phyloP scores from a whole-genome alignment of 2,329 filamentous ascomycete species.

The Fusarium decemcellulare region DNA sequence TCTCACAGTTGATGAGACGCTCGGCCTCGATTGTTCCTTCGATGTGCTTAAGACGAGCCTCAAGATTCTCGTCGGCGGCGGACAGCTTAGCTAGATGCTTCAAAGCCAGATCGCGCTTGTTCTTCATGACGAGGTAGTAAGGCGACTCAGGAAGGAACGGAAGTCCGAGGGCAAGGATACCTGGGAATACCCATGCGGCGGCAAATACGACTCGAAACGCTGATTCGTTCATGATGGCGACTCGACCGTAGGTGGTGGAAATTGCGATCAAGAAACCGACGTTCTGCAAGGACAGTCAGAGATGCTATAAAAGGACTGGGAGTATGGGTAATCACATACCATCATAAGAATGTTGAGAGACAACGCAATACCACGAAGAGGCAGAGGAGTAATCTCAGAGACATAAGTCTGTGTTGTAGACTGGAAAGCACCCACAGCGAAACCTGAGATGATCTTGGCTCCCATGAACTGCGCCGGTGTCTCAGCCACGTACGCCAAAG shows the following conservation, averaged over 20 bases:
- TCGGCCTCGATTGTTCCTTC: too few relatives aligned
- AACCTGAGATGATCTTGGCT: constrained; percentile 21
- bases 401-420: constrained; percentile 25
- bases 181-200: constrained; percentile 19
- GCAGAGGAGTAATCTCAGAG: constrained; percentile 12
- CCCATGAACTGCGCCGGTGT: constrained; percentile 26
- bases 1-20: background rate
- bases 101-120: constrained; percentile 4
- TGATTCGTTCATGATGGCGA: constrained; percentile 16
- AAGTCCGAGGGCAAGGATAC: constrained; percentile 18
- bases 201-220: constrained; percentile 21
- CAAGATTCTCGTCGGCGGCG: too few relatives aligned
- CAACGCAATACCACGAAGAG: constrained; percentile 17
- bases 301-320: too few relatives aligned
- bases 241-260: constrained; percentile 12
- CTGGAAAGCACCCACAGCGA: constrained; percentile 19
- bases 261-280: constrained; percentile 17
- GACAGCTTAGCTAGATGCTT: too few relatives aligned
- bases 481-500: constrained; percentile 6
- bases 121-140: constrained; percentile 26
- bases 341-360: constrained; percentile 16
- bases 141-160: constrained; percentile 27
- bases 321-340: background rate
- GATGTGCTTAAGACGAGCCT: too few relatives aligned
- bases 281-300: constrained; percentile 4